Conservation (phyloP, 352 stramenopile genomes). For the Globisporangium takayamanum region DNA sequence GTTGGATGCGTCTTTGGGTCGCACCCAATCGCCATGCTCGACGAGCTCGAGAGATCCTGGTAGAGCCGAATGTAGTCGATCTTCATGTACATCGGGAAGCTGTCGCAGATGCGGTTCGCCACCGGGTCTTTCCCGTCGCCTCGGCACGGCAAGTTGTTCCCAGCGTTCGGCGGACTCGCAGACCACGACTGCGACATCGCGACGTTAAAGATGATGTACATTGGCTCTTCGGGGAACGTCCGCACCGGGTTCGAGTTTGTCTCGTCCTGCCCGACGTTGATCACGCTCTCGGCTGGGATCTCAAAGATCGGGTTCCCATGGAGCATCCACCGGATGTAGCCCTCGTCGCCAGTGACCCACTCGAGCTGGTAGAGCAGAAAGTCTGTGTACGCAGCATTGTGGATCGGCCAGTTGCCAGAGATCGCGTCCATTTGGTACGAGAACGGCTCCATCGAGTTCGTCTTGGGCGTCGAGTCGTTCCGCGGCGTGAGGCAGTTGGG, state of each 20-base stretch:
- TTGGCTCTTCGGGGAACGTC: conserved; percentile 83
- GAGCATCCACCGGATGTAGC: conserved; percentile 68
- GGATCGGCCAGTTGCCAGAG: conserved; percentile 62
- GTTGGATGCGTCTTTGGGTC: conserved; percentile 58
- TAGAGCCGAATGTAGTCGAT: conserved; percentile 85
- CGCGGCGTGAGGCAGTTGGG: conserved; percentile 33
- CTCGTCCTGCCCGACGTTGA: conserved; percentile 36
- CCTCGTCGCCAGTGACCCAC: conserved; percentile 59
- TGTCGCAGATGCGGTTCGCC: conserved; percentile 66
- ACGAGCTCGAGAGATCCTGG: conserved; percentile 36
- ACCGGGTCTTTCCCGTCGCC: conserved; percentile 41
- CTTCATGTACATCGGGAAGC: conserved; percentile 79
- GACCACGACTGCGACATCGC: conserved; percentile 88
- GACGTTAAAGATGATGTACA: conserved; percentile 94
- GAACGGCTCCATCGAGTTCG: conserved; percentile 54
- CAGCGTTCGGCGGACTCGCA: conserved; percentile 45
- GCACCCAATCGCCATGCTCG: conserved; percentile 48
- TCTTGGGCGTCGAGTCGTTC: conserved; percentile 38
- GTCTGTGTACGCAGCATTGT: conserved; percentile 53
- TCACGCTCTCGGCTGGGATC: conserved; percentile 49
- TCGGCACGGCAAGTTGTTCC: conserved; percentile 32
- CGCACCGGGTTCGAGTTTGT: conserved; percentile 40
- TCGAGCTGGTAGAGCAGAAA: conserved; percentile 64
- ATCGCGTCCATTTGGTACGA: conserved; percentile 74
- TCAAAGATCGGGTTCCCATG: conserved; percentile 57